phyloP scores from a whole-genome alignment of 352 stramenopile species.

The Phytophthora brassicae region DNA sequence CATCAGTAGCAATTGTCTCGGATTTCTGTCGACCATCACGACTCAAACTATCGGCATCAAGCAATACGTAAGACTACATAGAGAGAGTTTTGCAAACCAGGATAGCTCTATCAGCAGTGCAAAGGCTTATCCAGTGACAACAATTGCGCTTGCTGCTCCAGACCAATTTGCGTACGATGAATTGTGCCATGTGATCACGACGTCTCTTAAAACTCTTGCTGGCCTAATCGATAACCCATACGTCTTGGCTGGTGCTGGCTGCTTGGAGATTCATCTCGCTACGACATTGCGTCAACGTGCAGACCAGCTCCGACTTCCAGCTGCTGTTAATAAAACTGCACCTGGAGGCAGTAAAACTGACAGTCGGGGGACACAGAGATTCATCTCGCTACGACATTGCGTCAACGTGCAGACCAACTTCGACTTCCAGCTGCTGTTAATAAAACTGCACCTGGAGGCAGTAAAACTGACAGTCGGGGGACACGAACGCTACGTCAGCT shows the following conservation, averaged over 20 bases:
- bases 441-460: not conserved
- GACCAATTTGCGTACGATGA: slow-evolving; percentile 51
- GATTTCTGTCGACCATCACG: slow-evolving; percentile 46
- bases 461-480: slow-evolving; percentile 6
- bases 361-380: too few relatives aligned
- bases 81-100: not conserved
- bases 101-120: not conserved
- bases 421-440: slow-evolving; percentile 2
- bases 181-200: slow-evolving; percentile 41
- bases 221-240: slow-evolving; percentile 40
- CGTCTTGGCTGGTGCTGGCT: slow-evolving; percentile 50
- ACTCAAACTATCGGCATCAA: slow-evolving; percentile 38
- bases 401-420: slow-evolving; percentile 28
- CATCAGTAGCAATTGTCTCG: slow-evolving; percentile 23
- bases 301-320: slow-evolving; percentile 20
- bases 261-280: slow-evolving; percentile 52
- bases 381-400: slow-evolving; percentile 44
- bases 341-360: not conserved
- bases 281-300: slow-evolving; percentile 35
- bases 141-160: slow-evolving; percentile 35
- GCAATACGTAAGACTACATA: slow-evolving; percentile 38
- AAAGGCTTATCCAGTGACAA: slow-evolving; percentile 37
- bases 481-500: slow-evolving; percentile 34
- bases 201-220: slow-evolving; percentile 42
- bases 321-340: not conserved